Conservation (phyloP, 345 rosid species). For the thale cress (Arabidopsis thaliana) region TAIR10.1 NC_003075.7:135001-135500, state of each 20-base stretch:
- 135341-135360: background rate
- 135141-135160: constrained; percentile 14
- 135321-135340: constrained; percentile 19
- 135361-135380: background rate
- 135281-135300: background rate
- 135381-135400: background rate
- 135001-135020: constrained; percentile 42
- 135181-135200: constrained; percentile 72
- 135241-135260: constrained; percentile 10
- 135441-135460: background rate
- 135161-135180: constrained; percentile 46
- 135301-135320: background rate
- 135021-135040: constrained; percentile 29
- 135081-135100: constrained; percentile 51
- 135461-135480: background rate
- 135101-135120: constrained; percentile 47
- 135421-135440: background rate
- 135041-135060: constrained; percentile 35
- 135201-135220: constrained; percentile 85
- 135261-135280: constrained; percentile 18
- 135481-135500: background rate
- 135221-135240: constrained; percentile 79
- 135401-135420: background rate
- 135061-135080: constrained; percentile 32
- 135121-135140: constrained; percentile 29